A percentile compares a stretch with the other conserved stretches of the same genome.
phyloP scores from a whole-genome alignment of 1,139 yeast species.

The Candida gigantensis region DNA sequence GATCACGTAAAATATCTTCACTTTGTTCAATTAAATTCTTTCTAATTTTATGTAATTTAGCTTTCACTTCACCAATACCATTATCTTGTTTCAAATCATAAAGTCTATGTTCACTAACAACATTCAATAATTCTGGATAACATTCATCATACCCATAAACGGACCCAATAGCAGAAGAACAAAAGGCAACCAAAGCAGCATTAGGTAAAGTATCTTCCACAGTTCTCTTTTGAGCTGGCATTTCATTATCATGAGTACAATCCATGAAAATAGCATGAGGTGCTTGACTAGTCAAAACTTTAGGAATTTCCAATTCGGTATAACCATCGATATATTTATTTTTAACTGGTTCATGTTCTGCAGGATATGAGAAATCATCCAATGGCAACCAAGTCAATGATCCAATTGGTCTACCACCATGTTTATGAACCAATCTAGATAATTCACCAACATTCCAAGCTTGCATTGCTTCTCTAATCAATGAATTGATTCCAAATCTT shows the following conservation, averaged over 20 bases:
- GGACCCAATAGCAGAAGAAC: constrained; percentile 93
- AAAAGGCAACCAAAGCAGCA: constrained; percentile 91
- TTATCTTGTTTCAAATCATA: constrained; percentile 54
- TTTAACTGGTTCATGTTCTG: constrained; percentile 39
- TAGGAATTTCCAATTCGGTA: constrained; percentile 64
- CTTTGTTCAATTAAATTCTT: constrained; percentile 64
- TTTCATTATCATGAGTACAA: constrained; percentile 95
- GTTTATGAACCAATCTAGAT: constrained; percentile 82
- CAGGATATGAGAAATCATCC: constrained; percentile 70
- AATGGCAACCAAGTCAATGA: constrained; percentile 78
- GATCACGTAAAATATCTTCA: constrained; percentile 64
- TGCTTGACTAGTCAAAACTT: constrained; percentile 60
- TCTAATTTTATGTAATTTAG: constrained; percentile 59
- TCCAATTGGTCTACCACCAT: constrained; percentile 96
- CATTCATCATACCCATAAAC: constrained; percentile 94
- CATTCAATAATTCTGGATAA: constrained; percentile 76
- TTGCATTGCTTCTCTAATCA: constrained; percentile 97
- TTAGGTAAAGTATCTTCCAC: constrained; percentile 93
- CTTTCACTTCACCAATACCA: constrained; percentile 78
- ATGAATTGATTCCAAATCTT: constrained; percentile 80
- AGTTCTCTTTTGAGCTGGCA: constrained; percentile 85
- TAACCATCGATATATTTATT: constrained; percentile 39
- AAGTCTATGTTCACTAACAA: constrained; percentile 73
- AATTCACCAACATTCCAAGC: constrained; percentile 88
- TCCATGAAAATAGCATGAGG: constrained; percentile 97